phyloP scores from a whole-genome alignment of 2,329 filamentous ascomycete species.

The Diaporthe aspalathi region DNA sequence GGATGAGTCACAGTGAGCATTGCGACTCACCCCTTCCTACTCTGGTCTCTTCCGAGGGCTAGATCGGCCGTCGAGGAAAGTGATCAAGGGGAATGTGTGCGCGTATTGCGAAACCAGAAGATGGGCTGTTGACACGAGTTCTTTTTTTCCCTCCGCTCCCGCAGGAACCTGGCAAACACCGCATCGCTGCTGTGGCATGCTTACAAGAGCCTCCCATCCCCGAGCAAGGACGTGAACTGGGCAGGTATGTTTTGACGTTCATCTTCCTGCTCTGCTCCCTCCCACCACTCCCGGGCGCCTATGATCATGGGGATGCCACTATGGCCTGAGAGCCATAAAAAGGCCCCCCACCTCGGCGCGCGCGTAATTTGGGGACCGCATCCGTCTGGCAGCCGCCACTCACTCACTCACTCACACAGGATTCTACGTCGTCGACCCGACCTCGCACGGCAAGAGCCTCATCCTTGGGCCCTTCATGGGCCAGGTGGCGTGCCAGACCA shows the following conservation, averaged over 20 bases:
- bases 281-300: neutral
- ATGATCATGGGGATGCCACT: neutral
- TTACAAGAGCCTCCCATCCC: conserved; percentile 76
- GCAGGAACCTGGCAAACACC: conserved; percentile 80
- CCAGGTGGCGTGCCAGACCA: conserved; percentile 83
- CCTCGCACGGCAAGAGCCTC: conserved; percentile 55
- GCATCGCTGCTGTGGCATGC: conserved; percentile 84
- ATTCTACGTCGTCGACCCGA: conserved; percentile 77
- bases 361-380: neutral
- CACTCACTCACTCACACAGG: conserved; percentile 56
- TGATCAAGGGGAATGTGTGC: neutral
- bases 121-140: neutral
- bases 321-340: no score
- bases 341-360: no score
- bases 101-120: neutral
- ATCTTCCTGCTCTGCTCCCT: conserved; percentile 1
- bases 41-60: neutral
- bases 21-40: neutral
- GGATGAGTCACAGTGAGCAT: conserved; percentile 9
- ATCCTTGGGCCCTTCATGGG: conserved; percentile 86
- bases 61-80: neutral
- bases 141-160: conserved; percentile 6
- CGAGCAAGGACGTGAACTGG: conserved; percentile 80
- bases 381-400: neutral
- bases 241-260: conserved; percentile 60